Evolutionary conservation across 768 basidiomycete species (phyloP), one percentile per base, ranked within the genome.

Genomic region (Tricholomella constricta): DNA sequence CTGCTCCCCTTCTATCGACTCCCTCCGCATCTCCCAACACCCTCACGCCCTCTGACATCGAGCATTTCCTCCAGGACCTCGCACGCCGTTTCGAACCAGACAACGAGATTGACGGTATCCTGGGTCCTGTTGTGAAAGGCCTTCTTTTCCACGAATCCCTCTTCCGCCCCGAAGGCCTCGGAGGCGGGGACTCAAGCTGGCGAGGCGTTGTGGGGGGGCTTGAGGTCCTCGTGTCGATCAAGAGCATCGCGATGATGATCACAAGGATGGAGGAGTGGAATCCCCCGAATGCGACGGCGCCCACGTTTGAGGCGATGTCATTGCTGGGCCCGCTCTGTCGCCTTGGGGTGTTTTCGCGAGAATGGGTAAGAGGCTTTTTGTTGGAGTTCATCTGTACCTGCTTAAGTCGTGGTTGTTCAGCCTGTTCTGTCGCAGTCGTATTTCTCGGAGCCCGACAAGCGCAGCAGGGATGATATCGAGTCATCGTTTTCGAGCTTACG

Each of bases 281-380:
- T 60, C 88, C 89, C 36, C 57, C 67, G 6, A 65, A 77, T 56
- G 84, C 84, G 20, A 80, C 78, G 6, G 81, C 86, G 8, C 64
- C 78, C 2, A 78, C 71, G 2, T 85, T 94, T 62, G 91, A 93
- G 69, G 72, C 51, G 11, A 60, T 69, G 57, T 89, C 85, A 45
- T 72, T 98, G 37, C 72, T 98, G 59, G 97, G 97, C 0, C 94
- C 93, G 1, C 69, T 98, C 23, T 83, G 89, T 56, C 77, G 94
- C 29, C 75, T 98, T 47, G 88, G 89, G 34, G 85, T 94, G 5
- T 98, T 96, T 65, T 81, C 86, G n/a, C 73, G 84, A 49, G 90
- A 98, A 79, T 95, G 92, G 86, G 89, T 95, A 65, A 59, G 80
- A 72, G 63, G 53, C n/a, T 54, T 35, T 9, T 42, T 37, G 1